A percentile compares a stretch with the other conserved stretches of the same genome.
phyloP scores from a whole-genome alignment of 2,329 filamentous ascomycete genomes.

The Allantophomopsis cytisporea region DNA sequence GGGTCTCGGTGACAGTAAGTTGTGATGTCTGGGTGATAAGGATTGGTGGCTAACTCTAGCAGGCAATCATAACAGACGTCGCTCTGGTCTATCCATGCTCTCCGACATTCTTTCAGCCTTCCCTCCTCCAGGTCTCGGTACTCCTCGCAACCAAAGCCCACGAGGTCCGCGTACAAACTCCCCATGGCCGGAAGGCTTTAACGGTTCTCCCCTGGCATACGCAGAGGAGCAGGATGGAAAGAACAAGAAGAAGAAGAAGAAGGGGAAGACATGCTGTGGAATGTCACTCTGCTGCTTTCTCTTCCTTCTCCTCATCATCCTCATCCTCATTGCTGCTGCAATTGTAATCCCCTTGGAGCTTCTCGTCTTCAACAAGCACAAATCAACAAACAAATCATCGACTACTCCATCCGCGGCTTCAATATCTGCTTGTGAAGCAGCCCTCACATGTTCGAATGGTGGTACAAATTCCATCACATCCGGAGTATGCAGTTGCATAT shows the following conservation, averaged over 20 bases:
- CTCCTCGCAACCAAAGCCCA: constrained; percentile 22
- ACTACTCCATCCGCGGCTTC: constrained; percentile 9
- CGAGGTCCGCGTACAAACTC: constrained; percentile 21
- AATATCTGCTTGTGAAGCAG: constrained; percentile 39
- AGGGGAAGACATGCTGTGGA: constrained; percentile 63
- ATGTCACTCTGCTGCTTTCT: constrained; percentile 71
- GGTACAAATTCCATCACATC: constrained; percentile 60
- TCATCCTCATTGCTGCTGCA: constrained; percentile 67
- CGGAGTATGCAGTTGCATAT: constrained; percentile 71
- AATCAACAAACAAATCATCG: constrained; percentile 7
- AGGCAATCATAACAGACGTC: constrained; percentile 5
- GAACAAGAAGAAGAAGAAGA: constrained; percentile 14
- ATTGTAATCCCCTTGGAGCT: constrained; percentile 64
- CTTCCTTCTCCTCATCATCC: constrained; percentile 44
- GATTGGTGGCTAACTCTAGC: background rate
- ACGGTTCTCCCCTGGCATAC: background rate
- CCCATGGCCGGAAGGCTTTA: constrained; percentile 18
- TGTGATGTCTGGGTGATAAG: background rate
- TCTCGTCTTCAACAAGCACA: constrained; percentile 41
- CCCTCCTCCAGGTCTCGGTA: constrained; percentile 42
- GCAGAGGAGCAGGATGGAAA: constrained; percentile 5
- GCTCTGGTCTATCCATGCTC: constrained; percentile 23
- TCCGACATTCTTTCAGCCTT: constrained; percentile 55
- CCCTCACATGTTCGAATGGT: constrained; percentile 62
- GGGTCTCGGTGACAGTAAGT: constrained; percentile 4